Base-by-base conservation (phyloP, 179 eudicot genomes). In the Amaranthus tricolor region DNA sequence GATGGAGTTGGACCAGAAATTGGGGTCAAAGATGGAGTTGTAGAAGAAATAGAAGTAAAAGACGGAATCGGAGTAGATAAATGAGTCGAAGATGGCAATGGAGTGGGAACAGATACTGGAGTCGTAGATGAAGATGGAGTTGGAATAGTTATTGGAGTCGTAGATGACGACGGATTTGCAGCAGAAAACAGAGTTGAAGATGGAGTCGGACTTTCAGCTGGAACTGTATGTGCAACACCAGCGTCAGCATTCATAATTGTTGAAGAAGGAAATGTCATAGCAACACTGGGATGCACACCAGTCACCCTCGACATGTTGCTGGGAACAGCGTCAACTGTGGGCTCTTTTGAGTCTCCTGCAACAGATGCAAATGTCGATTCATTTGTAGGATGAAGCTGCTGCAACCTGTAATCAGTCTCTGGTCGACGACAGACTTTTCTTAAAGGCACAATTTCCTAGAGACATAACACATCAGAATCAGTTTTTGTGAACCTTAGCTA, bases 361-460 rank as follows among this genome's bases (percentile, higher is more conserved):
- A 76, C 81, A 66, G 89, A 58, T 43, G 75, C 17, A 48, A 79
- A 75, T 45, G 71, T 70, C 56, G 80, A 68, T 76, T 81, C 88
- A 17, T 86, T 84, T 48, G 75, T 66, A 77, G 88, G 85, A 77
- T 93, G 86, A 58, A 91, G 94, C 76, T 79, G 88, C 71, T 88
- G 96, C 78, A 93, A 69, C 80, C 98, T 84, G 78, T 91, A 83
- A 82, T 93, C 95, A 63, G 98, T 93, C 79, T 93, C 98, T 49
- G 98, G 98, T 66, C 98, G 81, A 51, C 98, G 91, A 58, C 98
- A 93, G 14, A 93, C 76, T 85, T 93, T 93, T 75, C 88, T 86
- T 67, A 93, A 82, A 0, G 93, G 94, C 78, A 93, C 95, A 70
- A 93, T 89, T 85, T 93, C 98, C 98, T 93, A 75, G 7, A 44